Percentiles rank a stretch among this genome's conserved stretches.
phyloP scores from a whole-genome alignment of 441 rosid species.

The Manihot esculenta region DNA sequence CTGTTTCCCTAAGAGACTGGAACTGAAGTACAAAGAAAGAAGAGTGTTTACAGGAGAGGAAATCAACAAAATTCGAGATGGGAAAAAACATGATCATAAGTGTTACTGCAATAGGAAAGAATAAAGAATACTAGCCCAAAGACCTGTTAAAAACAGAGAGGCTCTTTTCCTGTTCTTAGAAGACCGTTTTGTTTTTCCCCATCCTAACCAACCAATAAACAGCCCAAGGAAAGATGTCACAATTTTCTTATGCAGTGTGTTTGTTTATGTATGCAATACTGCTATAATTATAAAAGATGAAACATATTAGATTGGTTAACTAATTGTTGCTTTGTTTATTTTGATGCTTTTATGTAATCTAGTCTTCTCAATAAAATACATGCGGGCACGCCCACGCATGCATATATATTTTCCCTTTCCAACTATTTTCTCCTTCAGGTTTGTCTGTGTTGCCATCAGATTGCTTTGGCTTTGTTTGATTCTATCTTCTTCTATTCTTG shows the following conservation, averaged over 20 bases:
- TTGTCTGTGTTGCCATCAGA: not conserved
- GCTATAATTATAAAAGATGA: not conserved
- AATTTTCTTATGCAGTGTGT: not conserved
- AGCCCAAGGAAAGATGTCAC: not conserved
- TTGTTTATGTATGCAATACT: not conserved
- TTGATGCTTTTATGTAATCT: not conserved
- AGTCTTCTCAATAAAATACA: too few species aligned
- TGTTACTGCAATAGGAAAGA: not conserved
- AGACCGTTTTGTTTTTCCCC: not conserved
- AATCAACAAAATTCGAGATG: not conserved
- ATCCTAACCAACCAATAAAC: not conserved
- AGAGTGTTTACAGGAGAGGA: too few species aligned
- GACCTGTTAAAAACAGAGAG: too few species aligned
- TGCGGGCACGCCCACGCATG: too few species aligned
- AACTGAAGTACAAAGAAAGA: too few species aligned
- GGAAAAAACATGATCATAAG: not conserved
- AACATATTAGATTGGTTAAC: not conserved
- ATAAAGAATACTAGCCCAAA: not conserved
- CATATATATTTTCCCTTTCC: not conserved
- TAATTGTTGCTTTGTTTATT: not conserved
- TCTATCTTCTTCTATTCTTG: slow-evolving; percentile 20
- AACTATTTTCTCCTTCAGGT: not conserved
- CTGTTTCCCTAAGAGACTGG: not conserved
- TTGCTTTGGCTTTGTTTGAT: slow-evolving; percentile 1
- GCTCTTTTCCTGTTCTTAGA: not conserved